phyloP scores from a whole-genome alignment of 73 alveolate species.

The Halteria grandinella region DNA sequence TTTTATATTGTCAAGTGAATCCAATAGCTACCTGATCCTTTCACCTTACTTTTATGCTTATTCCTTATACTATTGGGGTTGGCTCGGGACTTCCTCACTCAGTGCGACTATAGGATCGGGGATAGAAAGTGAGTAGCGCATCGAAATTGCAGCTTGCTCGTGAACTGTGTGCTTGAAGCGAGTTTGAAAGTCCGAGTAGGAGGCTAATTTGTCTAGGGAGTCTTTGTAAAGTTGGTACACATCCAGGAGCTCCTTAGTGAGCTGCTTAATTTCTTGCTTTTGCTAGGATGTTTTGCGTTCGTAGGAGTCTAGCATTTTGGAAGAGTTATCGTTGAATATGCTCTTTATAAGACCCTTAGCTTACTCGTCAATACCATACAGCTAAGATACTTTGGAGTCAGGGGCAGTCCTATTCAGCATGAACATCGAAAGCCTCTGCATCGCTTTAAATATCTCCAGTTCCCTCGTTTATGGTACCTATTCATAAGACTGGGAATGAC shows the following conservation, averaged over 20 bases:
- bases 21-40: too few species aligned
- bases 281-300: not conserved
- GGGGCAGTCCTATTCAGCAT: slow-evolving; percentile 4
- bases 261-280: not conserved
- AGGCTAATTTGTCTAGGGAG: too few species aligned
- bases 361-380: slow-evolving; percentile 14
- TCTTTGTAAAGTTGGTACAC: not conserved
- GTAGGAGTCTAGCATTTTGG: slow-evolving; percentile 37
- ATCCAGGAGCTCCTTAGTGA: slow-evolving; percentile 7
- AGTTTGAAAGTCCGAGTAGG: too few species aligned
- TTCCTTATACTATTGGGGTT: too few species aligned
- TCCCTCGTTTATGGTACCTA: too few species aligned
- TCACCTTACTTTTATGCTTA: too few species aligned
- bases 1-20: not conserved
- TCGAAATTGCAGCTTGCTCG: not conserved
- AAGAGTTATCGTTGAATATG: slow-evolving; percentile 41
- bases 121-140: not conserved
- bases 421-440: slow-evolving; percentile 31
- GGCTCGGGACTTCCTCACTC: not conserved
- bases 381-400: not conserved
- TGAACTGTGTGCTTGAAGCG: not conserved
- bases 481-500: not conserved
- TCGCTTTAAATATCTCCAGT: slow-evolving; percentile 13
- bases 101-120: too few species aligned
- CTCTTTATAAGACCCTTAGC: slow-evolving; percentile 19